Conservation (phyloP, 2,329 filamentous ascomycete genomes). For the Paraphoma chrysanthemicola region DNA sequence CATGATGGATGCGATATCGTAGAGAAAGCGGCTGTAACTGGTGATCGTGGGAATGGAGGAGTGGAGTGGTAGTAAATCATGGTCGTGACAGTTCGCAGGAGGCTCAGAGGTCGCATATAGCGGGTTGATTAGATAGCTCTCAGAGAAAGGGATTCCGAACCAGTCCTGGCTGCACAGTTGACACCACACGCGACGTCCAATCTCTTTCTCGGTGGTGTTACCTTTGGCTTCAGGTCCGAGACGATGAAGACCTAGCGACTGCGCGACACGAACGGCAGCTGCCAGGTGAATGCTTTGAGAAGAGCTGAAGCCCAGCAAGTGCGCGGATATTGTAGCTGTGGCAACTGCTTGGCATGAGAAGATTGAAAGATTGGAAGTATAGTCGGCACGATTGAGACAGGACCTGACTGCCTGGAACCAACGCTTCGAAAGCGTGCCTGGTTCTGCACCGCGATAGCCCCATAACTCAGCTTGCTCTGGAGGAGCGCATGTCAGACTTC, state of each 20-base stretch:
- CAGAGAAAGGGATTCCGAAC: conserved; percentile 50
- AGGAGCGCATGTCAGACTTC: background rate
- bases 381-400: conserved; percentile 53
- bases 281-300: conserved; percentile 54
- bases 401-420: conserved; percentile 54
- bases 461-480: conserved; percentile 35
- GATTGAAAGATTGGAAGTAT: conserved; percentile 42
- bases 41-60: conserved; percentile 32
- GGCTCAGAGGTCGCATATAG: conserved; percentile 34
- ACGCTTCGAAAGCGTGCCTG: conserved; percentile 46
- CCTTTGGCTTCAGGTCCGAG: conserved; percentile 26
- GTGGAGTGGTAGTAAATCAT: background rate
- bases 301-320: conserved; percentile 54
- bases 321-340: conserved; percentile 53
- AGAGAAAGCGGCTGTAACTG: conserved; percentile 41
- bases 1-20: conserved; percentile 46
- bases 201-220: conserved; percentile 27
- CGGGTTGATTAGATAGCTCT: conserved; percentile 45
- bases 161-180: conserved; percentile 51
- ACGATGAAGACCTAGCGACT: conserved; percentile 54
- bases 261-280: conserved; percentile 53
- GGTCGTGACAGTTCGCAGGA: conserved; percentile 41
- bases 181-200: conserved; percentile 44
- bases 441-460: conserved; percentile 51
- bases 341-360: conserved; percentile 53